phyloP scores from a whole-genome alignment of 2,329 filamentous ascomycete genomes.

The Stromatinia cepivora region DNA sequence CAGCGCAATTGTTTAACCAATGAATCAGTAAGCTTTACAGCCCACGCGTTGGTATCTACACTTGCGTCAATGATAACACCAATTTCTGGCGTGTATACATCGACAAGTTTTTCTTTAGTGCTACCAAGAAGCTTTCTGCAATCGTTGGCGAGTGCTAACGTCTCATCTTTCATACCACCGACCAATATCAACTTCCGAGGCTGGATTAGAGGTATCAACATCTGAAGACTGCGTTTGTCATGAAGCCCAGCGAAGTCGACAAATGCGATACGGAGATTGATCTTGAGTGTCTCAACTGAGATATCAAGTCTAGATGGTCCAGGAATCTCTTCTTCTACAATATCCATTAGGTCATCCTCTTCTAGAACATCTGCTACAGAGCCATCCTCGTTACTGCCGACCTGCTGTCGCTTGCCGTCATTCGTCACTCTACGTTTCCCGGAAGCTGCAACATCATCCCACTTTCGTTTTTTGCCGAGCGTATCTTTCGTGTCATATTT shows the following conservation, averaged over 20 bases:
- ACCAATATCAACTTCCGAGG: conserved; percentile 94
- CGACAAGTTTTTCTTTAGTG: conserved; percentile 50
- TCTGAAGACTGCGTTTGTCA: conserved; percentile 89
- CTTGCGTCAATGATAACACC: conserved; percentile 81
- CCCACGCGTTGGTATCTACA: conserved; percentile 97
- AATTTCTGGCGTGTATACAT: conserved; percentile 80
- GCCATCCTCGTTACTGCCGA: conserved; percentile 38
- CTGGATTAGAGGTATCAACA: conserved; percentile 90
- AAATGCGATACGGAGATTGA: conserved; percentile 77
- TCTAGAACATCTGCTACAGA: conserved; percentile 46
- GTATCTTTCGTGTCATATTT: conserved; percentile 56
- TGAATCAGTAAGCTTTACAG: conserved; percentile 81
- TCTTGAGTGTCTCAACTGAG: conserved; percentile 60
- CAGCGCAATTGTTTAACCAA: conserved; percentile 87
- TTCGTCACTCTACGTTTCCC: conserved; percentile 45
- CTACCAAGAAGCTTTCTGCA: conserved; percentile 66
- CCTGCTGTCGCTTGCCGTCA: conserved; percentile 60
- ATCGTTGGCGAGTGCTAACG: conserved; percentile 72
- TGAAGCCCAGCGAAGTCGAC: conserved; percentile 92
- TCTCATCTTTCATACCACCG: conserved; percentile 77
- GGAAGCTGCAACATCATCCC: conserved; percentile 67
- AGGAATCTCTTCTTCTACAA: conserved; percentile 51
- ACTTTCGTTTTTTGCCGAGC: conserved; percentile 90
- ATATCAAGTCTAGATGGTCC: conserved; percentile 77
- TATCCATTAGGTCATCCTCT: conserved; percentile 62